A percentile compares a stretch with the other conserved stretches of the same genome.
Conservation (phyloP, 176 grass and related monocot species). For the Oryza meridionalis region DNA sequence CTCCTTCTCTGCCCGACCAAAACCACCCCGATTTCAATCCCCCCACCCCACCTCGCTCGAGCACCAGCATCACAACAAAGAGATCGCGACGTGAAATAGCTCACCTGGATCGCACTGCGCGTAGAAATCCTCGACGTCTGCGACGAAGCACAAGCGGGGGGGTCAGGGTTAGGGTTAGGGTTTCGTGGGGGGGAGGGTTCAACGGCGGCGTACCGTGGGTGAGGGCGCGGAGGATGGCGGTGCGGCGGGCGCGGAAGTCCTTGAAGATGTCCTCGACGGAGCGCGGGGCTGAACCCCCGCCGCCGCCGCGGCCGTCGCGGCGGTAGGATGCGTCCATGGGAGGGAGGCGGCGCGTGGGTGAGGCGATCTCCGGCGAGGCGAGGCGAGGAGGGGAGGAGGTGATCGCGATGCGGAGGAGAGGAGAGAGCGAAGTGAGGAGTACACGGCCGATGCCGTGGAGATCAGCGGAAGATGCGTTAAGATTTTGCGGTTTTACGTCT, state of each 20-base stretch:
- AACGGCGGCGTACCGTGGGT: constrained; percentile 45
- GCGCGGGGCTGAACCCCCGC: constrained; percentile 44
- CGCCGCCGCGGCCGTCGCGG: constrained; percentile 10
- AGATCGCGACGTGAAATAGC: constrained; percentile 26
- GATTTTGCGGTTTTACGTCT: constrained; percentile 20
- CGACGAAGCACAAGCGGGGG: neutral
- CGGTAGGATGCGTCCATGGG: constrained; percentile 57
- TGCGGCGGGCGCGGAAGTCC: constrained; percentile 64
- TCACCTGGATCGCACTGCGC: constrained; percentile 78
- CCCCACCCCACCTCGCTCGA: no score
- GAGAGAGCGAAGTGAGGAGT: constrained; percentile 7
- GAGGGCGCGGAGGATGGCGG: constrained; percentile 69
- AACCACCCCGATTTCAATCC: neutral
- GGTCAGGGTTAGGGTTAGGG: neutral
- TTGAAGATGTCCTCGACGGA: constrained; percentile 70
- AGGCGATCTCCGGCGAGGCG: constrained; percentile 46
- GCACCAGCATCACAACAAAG: neutral
- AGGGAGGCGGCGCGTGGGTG: constrained; percentile 8
- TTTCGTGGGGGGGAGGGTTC: neutral
- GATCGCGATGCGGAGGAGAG: constrained; percentile 52
- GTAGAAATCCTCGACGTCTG: constrained; percentile 84
- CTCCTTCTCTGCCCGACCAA: constrained; percentile 57
- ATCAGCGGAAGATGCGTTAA: constrained; percentile 38
- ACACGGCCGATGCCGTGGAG: constrained; percentile 39
- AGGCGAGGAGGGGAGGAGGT: neutral